Evolutionary conservation across 1,284 basidiomycete genomes (phyloP), one percentile per base, ranked within the genome.

Genomic region (Trichosporon coremiiforme): DNA sequence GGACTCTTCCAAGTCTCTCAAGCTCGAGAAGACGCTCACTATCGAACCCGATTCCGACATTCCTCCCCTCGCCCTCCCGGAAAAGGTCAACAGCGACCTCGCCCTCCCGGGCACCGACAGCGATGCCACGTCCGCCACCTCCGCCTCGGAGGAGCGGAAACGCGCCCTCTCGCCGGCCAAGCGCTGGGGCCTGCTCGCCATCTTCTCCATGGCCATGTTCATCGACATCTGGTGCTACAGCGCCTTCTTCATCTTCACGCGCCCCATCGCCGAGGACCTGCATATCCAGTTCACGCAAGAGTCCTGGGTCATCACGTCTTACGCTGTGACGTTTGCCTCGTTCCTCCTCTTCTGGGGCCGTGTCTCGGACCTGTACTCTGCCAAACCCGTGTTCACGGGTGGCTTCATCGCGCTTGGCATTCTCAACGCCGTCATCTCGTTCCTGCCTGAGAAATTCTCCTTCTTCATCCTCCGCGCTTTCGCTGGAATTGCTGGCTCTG

Each of bases 261-360:
- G 33, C 22, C 36, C 66, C 0, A 72, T 75, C 66, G 33, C 68
- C 4, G 22, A 15, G 3, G 71, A 75, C 67, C 67, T 74, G 17
- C 15, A 69, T 20, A 68, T 77, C 38, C 1, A 38, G 15, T 70
- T 73, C 62, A 55, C 33, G 17, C 68, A 73, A 53, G 69, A 73
- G 63, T 64, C 65, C 13, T 74, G 73, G 73, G 64, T 71, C 36
- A 74, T 74, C 70, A 80, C 76, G 5, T 68, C 76, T 1, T 83
- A 81, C 70, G 70, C 76, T 0, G 76, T 82, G 17, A 80, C 80
- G 0, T 83, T 83, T 55, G 75, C 81, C 0, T 71, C 79, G 1
- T 79, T 79, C 71, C 73, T 78, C 10, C 72, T 80, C 22, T 72
- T 78, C 71, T 80, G 77, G 75, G 80, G 80, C 8, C 75, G 79